Evolutionary conservation across 306 rosid species (phyloP), one percentile per base, ranked within the genome.

Genomic region (Urtica urens): DNA sequence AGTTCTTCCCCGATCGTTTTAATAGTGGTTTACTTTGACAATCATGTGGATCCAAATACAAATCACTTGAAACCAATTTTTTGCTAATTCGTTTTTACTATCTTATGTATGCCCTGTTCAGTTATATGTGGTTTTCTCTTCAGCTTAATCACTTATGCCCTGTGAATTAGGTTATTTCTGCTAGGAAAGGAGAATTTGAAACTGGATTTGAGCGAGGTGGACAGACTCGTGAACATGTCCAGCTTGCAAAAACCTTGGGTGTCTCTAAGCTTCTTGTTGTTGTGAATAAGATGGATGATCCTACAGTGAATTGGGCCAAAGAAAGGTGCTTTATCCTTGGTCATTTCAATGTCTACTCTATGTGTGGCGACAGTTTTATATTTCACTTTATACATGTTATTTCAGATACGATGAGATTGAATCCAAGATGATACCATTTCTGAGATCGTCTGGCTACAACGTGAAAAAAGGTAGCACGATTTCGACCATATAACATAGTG

Each of bases 151-250:
- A n/a, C 44, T 22, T 46, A 8, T 33, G 6, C 23, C 38, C 21
- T 56, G 14, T 18, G 65, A 29, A 15, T 13, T 45, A 92, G 99
- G 96, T 92, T 44, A 86, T 92, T 55, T 92, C 99, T 75, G 99
- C 99, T 21, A 70, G 99, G 40, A 92, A 86, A 71, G 99, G 99
- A 39, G 99, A 92, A 67, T 92, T 92, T 60, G 99, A 92, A 70
- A 92, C 99, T 43, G 99, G 99, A 48, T 92, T 79, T 57, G 99
- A 92, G 86, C 83, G 79, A 60, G 99, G 99, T 69, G 99, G 99
- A 23, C 99, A 92, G 69, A 92, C 99, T 42, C 96, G 99, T 63
- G 99, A 92, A 46, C 99, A 92, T 30, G 99, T 92, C 58, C 93
- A 81, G 58, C 93, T 92, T 62, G 96, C 99, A 17, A 92, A 92